Evolutionary conservation across 257 asterid genomes (phyloP), one percentile per base, ranked within the genome.

Genomic region (Jacaranda mimosifolia): DNA sequence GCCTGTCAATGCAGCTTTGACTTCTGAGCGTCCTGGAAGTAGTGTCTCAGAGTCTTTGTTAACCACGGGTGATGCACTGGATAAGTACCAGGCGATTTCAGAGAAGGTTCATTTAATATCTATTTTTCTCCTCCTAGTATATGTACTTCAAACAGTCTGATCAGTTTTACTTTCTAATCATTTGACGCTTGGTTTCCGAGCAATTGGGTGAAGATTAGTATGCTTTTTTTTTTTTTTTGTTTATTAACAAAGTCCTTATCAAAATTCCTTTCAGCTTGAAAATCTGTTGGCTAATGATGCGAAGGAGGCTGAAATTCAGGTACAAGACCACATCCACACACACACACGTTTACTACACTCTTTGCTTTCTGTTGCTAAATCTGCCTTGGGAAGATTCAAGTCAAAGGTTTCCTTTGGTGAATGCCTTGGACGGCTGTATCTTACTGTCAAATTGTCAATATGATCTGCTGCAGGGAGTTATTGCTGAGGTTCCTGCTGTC

Each of bases 401-500:
- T 35, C 45, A 10, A 63, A 19, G 32, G 7, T 56, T 66, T 18
- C 21, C 32, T 52, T 17, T 8, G 55, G 15, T 49, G 60, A 26
- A 60, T 38, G 60, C 21, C 43, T 26, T 19, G 13, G 14, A 4
- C 59, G 32, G 7, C 58, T 56, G 19, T 11, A 49, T 32, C 73
- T 77, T 69, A 48, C 36, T 45, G 14, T 38, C 62, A 36, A 14
- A 48, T 21, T 45, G 14, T 38, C 62, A 36, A 14, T 59, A 42
- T 78, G 64, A 66, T 81, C 51, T 58, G 48, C 57, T 77, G 71
- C 85, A 94, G 99, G 96, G 89, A 59, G 85, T 89, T 75, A 78
- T 96, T 80, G 90, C 95, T 62, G 99, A 96, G 89, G 99, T 96
- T 86, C 98, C 98, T 32, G 87, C 92, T 40, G 90, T 96, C 74